Base-by-base conservation (phyloP, 2,329 filamentous ascomycete genomes). In the Decorospora gaudefroyi region DNA sequence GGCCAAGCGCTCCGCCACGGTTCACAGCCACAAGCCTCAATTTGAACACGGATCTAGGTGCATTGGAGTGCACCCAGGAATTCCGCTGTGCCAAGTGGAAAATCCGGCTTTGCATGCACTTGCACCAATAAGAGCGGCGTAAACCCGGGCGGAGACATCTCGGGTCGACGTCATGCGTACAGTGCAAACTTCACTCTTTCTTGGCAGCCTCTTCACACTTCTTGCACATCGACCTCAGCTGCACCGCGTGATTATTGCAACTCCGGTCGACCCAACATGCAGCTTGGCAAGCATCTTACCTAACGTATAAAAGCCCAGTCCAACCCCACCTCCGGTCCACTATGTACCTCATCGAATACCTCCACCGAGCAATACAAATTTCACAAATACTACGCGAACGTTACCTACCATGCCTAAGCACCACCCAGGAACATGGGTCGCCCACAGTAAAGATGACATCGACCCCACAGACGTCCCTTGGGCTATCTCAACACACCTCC, bases 401-500 rank as follows among this genome's bases (percentile, higher is more conserved):
- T 22, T 49, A 42, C 27, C 13, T 49, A 43, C 34, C 37, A 51
- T 51, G 46, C 35, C 44, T 37, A 30, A 33, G 30, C 42, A 62
- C 35, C 59, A 59, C 42, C 55, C 59, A 16, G 55, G 57, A 39
- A 55, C 55, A 11, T 46, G 41, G 31, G 37, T 52, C 27, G 39
- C 45, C 16, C 42, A 55, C 30, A 48, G 47, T 17, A 43, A 43
- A 31, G 34, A 17, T 21, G 45, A 53, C 21, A 9, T 56, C 47
- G 48, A 56, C 42, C 31, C 42, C 26, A 62, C 53, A 17, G 44
- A 62, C 25, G 37, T 55, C 29, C 59, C 59, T 6, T 59, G 57
- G 57, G 59, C 57, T 5, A 32, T 69, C 12, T 67, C 66, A 31
- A 56, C 61, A 5, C 64, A 69, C 38, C 59, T 69, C 15, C 59